Conservation (phyloP, 768 basidiomycete genomes). For the Amanita brunnescens region DNA sequence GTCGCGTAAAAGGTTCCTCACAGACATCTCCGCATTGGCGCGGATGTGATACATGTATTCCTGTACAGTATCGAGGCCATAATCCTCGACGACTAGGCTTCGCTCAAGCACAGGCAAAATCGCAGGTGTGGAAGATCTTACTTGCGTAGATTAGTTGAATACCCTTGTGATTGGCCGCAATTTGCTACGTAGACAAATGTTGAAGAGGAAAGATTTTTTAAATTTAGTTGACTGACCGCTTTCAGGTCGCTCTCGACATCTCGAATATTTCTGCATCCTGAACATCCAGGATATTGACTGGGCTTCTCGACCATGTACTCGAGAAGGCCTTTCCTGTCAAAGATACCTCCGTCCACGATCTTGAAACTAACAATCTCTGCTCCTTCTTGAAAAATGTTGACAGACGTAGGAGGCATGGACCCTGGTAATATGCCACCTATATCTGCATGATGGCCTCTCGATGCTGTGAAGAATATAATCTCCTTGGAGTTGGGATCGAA, state of each 20-base stretch:
- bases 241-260: conserved; percentile 91
- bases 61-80: conserved; percentile 78
- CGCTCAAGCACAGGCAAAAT: conserved; percentile 2
- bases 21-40: conserved; percentile 79
- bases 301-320: conserved; percentile 81
- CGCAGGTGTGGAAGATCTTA: conserved; percentile 23
- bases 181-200: conserved; percentile 49
- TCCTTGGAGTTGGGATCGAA: conserved; percentile 57
- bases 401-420: conserved; percentile 92
- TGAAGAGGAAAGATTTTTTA: background rate
- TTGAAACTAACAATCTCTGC: conserved; percentile 90
- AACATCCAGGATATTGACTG: conserved; percentile 73
- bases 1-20: conserved; percentile 71
- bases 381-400: conserved; percentile 89
- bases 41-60: conserved; percentile 92
- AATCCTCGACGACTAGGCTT: conserved; percentile 71
- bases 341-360: conserved; percentile 75
- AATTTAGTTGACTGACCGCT: conserved; percentile 46
- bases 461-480: conserved; percentile 91
- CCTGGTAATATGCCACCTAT: conserved; percentile 89
- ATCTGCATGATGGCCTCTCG: conserved; percentile 90
- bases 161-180: conserved; percentile 90
- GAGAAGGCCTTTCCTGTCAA: conserved; percentile 65
- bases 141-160: conserved; percentile 76
- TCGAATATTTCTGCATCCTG: conserved; percentile 77